A percentile compares a stretch with the other conserved stretches of the same genome.
Conservation (phyloP, 192 early-diverging fungal species). For the Rhizophagus prolifer region DNA sequence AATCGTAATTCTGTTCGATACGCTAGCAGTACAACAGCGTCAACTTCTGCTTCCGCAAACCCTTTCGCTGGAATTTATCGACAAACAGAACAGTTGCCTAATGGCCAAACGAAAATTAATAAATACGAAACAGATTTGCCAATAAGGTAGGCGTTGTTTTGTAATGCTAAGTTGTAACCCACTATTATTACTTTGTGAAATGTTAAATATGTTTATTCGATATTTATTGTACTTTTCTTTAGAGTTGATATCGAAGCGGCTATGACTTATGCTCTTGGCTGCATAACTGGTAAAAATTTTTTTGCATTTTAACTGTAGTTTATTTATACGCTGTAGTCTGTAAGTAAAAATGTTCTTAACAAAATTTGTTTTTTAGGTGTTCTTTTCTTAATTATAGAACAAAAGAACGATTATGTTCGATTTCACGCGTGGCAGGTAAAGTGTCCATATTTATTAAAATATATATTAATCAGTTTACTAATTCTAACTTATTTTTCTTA, state of each 20-base stretch:
- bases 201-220: neutral
- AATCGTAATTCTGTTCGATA: conserved; percentile 16
- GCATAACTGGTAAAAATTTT: conserved; percentile 45
- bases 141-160: conserved; percentile 1
- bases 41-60: conserved; percentile 10
- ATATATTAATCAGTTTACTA: neutral
- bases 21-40: conserved; percentile 16
- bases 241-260: conserved; percentile 77
- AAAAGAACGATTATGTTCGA: conserved; percentile 73
- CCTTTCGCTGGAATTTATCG: conserved; percentile 31
- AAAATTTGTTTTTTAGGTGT: conserved; percentile 50
- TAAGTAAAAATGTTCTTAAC: no score
- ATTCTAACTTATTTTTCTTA: neutral
- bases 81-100: conserved; percentile 26
- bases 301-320: neutral
- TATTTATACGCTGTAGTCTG: no score
- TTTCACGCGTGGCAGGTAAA: conserved; percentile 68
- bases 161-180: neutral
- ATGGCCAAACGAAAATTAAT: conserved; percentile 52
- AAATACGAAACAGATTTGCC: conserved; percentile 69
- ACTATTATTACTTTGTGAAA: neutral
- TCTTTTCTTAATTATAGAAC: conserved; percentile 71
- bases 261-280: conserved; percentile 63
- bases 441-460: neutral
- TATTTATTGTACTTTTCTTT: neutral